phyloP scores from a whole-genome alignment of 2,329 filamentous ascomycete species.

The Cercospora sp. region DNA sequence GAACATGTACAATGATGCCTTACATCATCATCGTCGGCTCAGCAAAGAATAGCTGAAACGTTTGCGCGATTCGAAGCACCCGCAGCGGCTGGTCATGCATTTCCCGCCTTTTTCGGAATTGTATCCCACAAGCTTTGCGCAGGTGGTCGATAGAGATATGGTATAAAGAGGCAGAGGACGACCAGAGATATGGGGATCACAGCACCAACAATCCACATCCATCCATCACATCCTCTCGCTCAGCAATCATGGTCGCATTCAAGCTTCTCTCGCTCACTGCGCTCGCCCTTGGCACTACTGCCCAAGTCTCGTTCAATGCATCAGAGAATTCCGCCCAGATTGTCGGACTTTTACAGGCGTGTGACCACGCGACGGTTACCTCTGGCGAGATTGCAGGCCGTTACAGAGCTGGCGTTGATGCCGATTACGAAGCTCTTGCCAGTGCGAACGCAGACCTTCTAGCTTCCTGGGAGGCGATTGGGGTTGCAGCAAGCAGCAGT shows the following conservation, averaged over 20 bases:
- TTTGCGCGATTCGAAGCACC: not conserved
- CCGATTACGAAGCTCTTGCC: not conserved
- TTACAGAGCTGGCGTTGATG: not conserved
- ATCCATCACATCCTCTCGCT: not conserved
- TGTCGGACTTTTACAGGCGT: not conserved
- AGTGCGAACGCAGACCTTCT: not conserved
- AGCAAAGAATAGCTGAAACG: not conserved
- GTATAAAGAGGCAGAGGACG: not conserved
- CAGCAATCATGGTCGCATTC: conserved; percentile 8
- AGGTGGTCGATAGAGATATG: not conserved
- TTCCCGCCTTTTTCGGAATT: not conserved
- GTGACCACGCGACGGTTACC: conserved; percentile 1
- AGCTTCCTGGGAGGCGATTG: conserved; percentile 1
- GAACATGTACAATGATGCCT: not conserved
- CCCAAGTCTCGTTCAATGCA: conserved; percentile 14
- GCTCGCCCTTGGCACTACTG: not conserved
- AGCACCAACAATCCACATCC: not conserved
- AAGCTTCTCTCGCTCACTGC: conserved; percentile 6
- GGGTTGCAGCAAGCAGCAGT: conserved; percentile 4
- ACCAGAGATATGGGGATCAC: not conserved
- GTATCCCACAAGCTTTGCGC: not conserved
- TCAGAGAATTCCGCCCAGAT: conserved; percentile 13
- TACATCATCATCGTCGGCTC: not conserved
- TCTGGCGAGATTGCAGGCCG: not conserved
- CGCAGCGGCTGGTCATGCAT: not conserved